Percentiles rank a stretch among this genome's conserved stretches.
Evolutionary conservation across 768 basidiomycete genomes (phyloP).

Genomic region (Clitopilus passeckerianus): DNA sequence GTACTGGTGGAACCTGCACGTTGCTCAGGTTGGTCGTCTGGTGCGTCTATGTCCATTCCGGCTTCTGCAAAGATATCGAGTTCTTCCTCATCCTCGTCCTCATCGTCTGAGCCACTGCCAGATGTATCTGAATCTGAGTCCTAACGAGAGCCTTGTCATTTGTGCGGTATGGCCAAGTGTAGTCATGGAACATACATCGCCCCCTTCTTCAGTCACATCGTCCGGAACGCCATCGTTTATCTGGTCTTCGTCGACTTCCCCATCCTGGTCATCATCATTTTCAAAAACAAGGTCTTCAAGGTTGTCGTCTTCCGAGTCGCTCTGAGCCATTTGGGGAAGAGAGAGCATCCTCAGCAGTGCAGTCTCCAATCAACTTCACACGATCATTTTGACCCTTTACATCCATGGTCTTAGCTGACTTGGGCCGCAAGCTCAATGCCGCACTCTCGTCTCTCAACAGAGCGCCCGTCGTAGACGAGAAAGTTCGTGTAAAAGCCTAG

Average conservation of each 20-base stretch:
- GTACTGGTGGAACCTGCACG: slow-evolving; percentile 16
- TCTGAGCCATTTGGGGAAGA: slow-evolving; percentile 36
- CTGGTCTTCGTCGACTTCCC: slow-evolving; percentile 50
- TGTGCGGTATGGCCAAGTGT: neutral
- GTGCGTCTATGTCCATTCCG: slow-evolving; percentile 19
- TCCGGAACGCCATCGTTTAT: slow-evolving; percentile 35
- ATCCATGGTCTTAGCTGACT: slow-evolving; percentile 92
- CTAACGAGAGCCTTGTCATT: slow-evolving; percentile 20
- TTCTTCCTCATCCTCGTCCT: slow-evolving; percentile 48
- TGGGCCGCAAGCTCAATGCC: slow-evolving; percentile 90
- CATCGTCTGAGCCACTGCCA: slow-evolving; percentile 44
- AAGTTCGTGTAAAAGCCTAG: slow-evolving; percentile 42
- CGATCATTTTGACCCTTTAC: slow-evolving; percentile 15
- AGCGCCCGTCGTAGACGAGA: slow-evolving; percentile 86
- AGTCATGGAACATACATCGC: slow-evolving; percentile 52
- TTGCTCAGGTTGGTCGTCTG: slow-evolving; percentile 8
- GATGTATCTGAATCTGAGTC: slow-evolving; percentile 60
- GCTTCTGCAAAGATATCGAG: slow-evolving; percentile 15
- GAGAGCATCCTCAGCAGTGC: neutral
- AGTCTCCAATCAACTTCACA: slow-evolving; percentile 10
- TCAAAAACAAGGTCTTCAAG: slow-evolving; percentile 60
- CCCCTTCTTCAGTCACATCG: slow-evolving; percentile 61
- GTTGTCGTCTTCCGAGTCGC: slow-evolving; percentile 62
- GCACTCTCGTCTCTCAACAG: slow-evolving; percentile 88
- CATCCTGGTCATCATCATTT: slow-evolving; percentile 37